A percentile compares a stretch with the other conserved stretches of the same genome.
phyloP scores from a whole-genome alignment of 768 basidiomycete species.

The Xerocomus potaroensis region DNA sequence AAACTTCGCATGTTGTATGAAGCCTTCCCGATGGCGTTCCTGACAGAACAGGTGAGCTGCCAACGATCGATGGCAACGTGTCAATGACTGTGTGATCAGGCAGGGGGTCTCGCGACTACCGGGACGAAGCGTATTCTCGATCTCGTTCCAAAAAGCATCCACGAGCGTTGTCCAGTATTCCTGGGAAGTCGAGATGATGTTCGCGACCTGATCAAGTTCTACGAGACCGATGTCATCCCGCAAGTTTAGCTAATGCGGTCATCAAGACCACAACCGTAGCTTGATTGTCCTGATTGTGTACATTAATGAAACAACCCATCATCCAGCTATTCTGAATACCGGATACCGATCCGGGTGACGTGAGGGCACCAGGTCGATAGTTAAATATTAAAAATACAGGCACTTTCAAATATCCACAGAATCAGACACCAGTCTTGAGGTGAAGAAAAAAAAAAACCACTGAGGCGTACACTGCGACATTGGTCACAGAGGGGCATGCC shows the following conservation, averaged over 20 bases:
- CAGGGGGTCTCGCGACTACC: conserved; percentile 95
- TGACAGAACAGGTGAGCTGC: conserved; percentile 78
- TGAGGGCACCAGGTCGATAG: not conserved
- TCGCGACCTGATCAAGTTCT: conserved; percentile 83
- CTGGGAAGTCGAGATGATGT: conserved; percentile 94
- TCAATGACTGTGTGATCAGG: conserved; percentile 41
- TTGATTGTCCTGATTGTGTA: not conserved
- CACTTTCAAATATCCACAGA: not conserved
- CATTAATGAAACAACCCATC: not conserved
- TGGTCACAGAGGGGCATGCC: not conserved
- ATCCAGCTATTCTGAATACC: not conserved
- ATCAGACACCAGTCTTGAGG: not conserved
- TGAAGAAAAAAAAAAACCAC: not conserved
- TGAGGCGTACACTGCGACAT: not conserved
- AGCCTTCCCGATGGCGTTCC: conserved; percentile 96
- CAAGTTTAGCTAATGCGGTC: conserved; percentile 6
- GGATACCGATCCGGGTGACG: not conserved
- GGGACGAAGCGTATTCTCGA: conserved; percentile 93
- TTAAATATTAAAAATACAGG: conserved; percentile 23
- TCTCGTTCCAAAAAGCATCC: conserved; percentile 79
- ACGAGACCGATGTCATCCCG: conserved; percentile 40
- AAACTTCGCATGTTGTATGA: conserved; percentile 95
- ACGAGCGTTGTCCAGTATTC: conserved; percentile 91
- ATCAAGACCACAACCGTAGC: not conserved
- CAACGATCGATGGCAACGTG: not conserved